Evolutionary conservation across 164 flowering plant genomes (phyloP).

Genomic region (Vitis labrusca): DNA sequence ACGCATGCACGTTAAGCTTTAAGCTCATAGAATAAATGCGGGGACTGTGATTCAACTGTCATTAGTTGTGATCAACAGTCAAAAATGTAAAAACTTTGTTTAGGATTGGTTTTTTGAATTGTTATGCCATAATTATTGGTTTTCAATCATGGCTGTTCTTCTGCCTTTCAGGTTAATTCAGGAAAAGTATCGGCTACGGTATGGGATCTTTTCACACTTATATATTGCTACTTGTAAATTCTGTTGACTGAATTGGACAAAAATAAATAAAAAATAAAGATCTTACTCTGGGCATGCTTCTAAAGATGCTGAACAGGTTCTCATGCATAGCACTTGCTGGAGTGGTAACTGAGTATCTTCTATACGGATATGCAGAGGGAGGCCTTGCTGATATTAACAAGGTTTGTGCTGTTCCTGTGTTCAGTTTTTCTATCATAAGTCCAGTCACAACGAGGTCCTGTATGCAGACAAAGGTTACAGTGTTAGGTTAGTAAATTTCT

Average conservation of each 20-base stretch:
- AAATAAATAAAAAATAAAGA: background rate
- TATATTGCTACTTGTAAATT: background rate
- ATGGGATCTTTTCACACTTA: constrained; percentile 13
- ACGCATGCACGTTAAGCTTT: no score
- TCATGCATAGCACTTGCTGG: constrained; percentile 92
- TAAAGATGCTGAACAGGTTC: constrained; percentile 76
- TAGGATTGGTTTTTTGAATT: no score
- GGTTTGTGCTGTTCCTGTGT: constrained; percentile 34
- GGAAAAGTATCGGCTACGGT: constrained; percentile 82
- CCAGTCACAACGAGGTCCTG: background rate
- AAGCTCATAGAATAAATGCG: no score
- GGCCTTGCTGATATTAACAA: constrained; percentile 76
- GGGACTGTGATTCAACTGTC: no score
- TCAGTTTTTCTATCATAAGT: background rate
- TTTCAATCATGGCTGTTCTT: background rate
- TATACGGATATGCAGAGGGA: constrained; percentile 80
- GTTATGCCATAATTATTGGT: no score
- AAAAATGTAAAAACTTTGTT: no score
- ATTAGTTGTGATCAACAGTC: no score
- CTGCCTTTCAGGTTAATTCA: constrained; percentile 53
- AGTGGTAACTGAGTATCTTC: constrained; percentile 78
- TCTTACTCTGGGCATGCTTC: background rate
- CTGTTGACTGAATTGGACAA: background rate
- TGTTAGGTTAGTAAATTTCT: background rate
- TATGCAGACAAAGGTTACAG: background rate